Percentiles rank a stretch among this genome's conserved stretches.
These are phyloP conservation scores for Ceratocystis harringtonii DNA, from an alignment of 2,329 filamentous ascomycete genomes.

Conservation along the genomic window DNA sequence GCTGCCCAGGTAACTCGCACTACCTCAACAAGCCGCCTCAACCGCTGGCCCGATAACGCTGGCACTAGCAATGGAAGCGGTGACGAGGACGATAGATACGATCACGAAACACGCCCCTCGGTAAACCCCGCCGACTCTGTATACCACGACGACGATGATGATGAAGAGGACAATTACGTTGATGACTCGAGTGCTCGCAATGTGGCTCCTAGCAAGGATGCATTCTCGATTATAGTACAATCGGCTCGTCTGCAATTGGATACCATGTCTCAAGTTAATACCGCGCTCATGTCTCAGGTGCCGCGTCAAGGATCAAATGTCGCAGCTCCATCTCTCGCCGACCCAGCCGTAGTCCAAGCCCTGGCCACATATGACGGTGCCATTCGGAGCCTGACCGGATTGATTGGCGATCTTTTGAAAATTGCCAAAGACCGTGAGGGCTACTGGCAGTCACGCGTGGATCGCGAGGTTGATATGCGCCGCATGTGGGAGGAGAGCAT, in stretches of 20 bases:
- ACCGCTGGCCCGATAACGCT: slow-evolving; percentile 25
- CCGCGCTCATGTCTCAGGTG: slow-evolving; percentile 59
- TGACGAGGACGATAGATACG: slow-evolving; percentile 37
- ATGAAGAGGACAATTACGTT: slow-evolving; percentile 66
- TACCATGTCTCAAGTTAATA: slow-evolving; percentile 69
- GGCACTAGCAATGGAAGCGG: slow-evolving; percentile 28
- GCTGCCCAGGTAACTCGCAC: slow-evolving; percentile 21
- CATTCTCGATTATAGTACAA: slow-evolving; percentile 92
- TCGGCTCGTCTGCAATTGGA: slow-evolving; percentile 88
- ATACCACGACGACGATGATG: slow-evolving; percentile 39
- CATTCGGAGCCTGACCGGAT: slow-evolving; percentile 68
- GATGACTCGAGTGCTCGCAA: slow-evolving; percentile 59
- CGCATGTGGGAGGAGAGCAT: slow-evolving; percentile 99
- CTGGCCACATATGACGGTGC: slow-evolving; percentile 77
- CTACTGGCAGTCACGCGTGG: slow-evolving; percentile 91
- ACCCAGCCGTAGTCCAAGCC: slow-evolving; percentile 61
- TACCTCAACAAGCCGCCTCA: slow-evolving; percentile 11
- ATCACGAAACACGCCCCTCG: slow-evolving; percentile 28
- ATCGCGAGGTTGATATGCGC: slow-evolving; percentile 79
- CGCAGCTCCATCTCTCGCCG: slow-evolving; percentile 39
- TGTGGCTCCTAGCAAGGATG: slow-evolving; percentile 70
- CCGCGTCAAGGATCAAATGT: slow-evolving; percentile 2
- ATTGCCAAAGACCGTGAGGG: slow-evolving; percentile 90
- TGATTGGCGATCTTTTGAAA: slow-evolving; percentile 74
- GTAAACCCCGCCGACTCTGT: slow-evolving; percentile 26